Percentiles rank a stretch among this genome's conserved stretches.
Conservation (phyloP, 306 rosid genomes). For the Bauhinia variegata region DNA sequence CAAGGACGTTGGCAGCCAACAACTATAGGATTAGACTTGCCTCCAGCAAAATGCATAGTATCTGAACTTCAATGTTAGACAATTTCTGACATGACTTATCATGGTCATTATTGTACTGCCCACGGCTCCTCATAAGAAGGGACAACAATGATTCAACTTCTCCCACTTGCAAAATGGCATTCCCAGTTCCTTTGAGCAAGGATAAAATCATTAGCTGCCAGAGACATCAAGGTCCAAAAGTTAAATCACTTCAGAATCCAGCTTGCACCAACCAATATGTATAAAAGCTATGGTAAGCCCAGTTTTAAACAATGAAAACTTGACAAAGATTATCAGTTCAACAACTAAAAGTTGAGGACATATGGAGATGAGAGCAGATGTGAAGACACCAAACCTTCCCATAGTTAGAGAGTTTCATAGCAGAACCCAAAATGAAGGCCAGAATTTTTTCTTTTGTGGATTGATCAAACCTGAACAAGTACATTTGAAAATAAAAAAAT, state of each 20-base stretch:
- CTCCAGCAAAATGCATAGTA: slow-evolving; percentile 81
- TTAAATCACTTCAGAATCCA: not conserved
- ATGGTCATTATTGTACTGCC: slow-evolving; percentile 39
- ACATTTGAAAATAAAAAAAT: slow-evolving; percentile 4
- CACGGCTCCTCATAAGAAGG: slow-evolving; percentile 56
- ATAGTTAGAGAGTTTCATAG: slow-evolving; percentile 65
- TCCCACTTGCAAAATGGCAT: slow-evolving; percentile 51
- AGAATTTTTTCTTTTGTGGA: slow-evolving; percentile 65
- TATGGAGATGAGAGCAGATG: slow-evolving; percentile 10
- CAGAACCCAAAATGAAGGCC: slow-evolving; percentile 70
- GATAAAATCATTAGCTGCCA: slow-evolving; percentile 82
- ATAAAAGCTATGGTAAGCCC: slow-evolving; percentile 1
- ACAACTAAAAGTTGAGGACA: slow-evolving; percentile 7
- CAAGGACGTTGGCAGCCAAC: slow-evolving; percentile 7
- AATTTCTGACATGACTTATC: slow-evolving; percentile 46
- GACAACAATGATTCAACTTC: slow-evolving; percentile 61
- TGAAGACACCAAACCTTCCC: slow-evolving; percentile 71
- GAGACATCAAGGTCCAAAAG: slow-evolving; percentile 29
- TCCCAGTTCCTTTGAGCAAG: slow-evolving; percentile 78
- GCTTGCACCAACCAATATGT: slow-evolving; percentile 5
- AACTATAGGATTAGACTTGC: slow-evolving; percentile 43
- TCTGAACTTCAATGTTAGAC: slow-evolving; percentile 64
- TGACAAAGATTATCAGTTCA: slow-evolving; percentile 2
- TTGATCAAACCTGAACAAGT: slow-evolving; percentile 74
- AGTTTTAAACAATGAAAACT: slow-evolving; percentile 10